Evolutionary conservation across 1,139 yeast genomes (phyloP), one percentile per base, ranked within the genome.

Genomic region (Saccharomycopsis hybrid): DNA sequence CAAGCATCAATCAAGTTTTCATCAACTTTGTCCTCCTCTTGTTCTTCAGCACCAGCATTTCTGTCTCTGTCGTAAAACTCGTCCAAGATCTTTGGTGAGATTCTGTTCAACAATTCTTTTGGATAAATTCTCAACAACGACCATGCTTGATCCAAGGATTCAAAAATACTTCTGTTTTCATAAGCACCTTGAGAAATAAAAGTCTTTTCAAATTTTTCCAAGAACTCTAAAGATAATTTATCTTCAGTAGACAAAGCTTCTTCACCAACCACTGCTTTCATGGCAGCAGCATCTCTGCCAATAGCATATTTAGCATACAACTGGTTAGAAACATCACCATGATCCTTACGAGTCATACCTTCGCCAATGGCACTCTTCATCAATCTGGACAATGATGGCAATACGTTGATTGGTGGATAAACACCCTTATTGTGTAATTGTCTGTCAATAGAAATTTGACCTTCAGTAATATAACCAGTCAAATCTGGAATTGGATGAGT

Each of bases 201-300:
- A 51, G 92, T 85, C 77, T 86, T 88, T 72, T 92, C 99, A 63
- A 92, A 92, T 74, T 92, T 92, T 67, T 94, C 98, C 73, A 92
- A 81, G 68, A 92, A 92, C 73, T 92, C 99, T 64, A 92, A 78
- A 1, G 98, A 92, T 59, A 92, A 78, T 72, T 92, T 94, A 72
- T 92, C 99, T 72, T 92, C 99, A 59, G 88, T 87, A 37, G 97
- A 89, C 64, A 92, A 77, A 40, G 99, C 98, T 71, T 92, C 99
- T 71, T 92, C 99, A 80, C 99, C 99, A 61, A 92, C 99, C 59
- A 92, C 99, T n/a, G 98, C 96, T 74, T 92, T 92, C 99, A 92
- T 92, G 61, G 98, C 97, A 47, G 98, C 98, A 33, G 98, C 99
- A 72, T 92, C 99, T 73, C 90, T 86, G 76, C 99, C 99, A 73